phyloP scores from a whole-genome alignment of 495 filamentous ascomycete genomes.

The Penicillium salamii region DNA sequence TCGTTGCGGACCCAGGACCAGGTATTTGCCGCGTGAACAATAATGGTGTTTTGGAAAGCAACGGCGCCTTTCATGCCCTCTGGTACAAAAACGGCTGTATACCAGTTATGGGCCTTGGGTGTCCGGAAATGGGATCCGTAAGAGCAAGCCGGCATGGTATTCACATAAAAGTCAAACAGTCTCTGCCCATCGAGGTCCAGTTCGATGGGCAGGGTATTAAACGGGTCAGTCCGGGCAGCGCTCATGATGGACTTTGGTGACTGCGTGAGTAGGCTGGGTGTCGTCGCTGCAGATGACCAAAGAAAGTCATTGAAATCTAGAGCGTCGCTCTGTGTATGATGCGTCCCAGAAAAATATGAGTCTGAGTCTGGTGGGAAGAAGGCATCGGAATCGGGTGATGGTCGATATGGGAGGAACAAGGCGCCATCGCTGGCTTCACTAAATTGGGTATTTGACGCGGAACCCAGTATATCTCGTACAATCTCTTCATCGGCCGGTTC shows the following conservation, averaged over 20 bases:
- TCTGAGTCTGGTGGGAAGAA: neutral
- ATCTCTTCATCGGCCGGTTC: slow-evolving; percentile 7
- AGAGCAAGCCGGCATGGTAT: slow-evolving; percentile 38
- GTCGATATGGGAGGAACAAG: neutral
- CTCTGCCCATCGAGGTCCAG: slow-evolving; percentile 28
- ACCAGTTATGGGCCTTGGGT: slow-evolving; percentile 39
- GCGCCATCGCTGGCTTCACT: neutral
- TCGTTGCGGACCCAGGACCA: slow-evolving; percentile 37
- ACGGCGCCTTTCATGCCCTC: slow-evolving; percentile 39
- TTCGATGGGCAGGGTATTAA: slow-evolving; percentile 33
- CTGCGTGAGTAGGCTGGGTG: slow-evolving; percentile 13
- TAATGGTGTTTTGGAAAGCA: slow-evolving; percentile 36
- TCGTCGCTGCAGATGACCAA: slow-evolving; percentile 14
- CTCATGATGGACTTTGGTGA: slow-evolving; percentile 36
- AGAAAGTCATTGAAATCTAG: slow-evolving; percentile 13
- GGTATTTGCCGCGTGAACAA: slow-evolving; percentile 40
- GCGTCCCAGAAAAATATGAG: neutral
- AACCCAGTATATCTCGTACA: neutral
- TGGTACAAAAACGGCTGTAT: slow-evolving; percentile 35
- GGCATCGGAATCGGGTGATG: slow-evolving; percentile 4
- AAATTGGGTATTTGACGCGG: neutral
- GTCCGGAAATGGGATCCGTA: slow-evolving; percentile 36
- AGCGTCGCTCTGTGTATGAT: slow-evolving; percentile 7
- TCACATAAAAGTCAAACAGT: slow-evolving; percentile 42
- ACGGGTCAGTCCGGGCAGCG: slow-evolving; percentile 38